Evolutionary conservation across 202 grass and related monocot genomes (phyloP).

Genomic region (Bolboschoenoplectus hybrid): DNA sequence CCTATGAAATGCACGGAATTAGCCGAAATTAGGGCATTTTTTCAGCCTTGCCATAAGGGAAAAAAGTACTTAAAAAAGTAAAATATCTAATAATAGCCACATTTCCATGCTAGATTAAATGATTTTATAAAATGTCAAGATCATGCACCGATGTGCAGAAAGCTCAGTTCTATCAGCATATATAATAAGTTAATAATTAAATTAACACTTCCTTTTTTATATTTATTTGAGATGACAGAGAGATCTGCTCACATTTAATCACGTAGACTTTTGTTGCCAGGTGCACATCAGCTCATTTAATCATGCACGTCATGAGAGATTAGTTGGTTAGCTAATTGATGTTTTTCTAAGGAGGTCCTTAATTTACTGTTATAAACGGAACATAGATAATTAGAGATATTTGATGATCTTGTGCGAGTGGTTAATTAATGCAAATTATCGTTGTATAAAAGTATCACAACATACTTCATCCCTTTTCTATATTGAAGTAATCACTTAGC

Average conservation of each 20-base stretch:
- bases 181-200: no score
- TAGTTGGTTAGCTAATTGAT: background rate
- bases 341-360: background rate
- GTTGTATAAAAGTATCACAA: no score
- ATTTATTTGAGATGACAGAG: conserved; percentile 2
- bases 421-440: no score
- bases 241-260: conserved; percentile 11
- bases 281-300: conserved; percentile 15
- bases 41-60: background rate
- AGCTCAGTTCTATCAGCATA: conserved; percentile 31
- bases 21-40: conserved; percentile 9
- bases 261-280: conserved; percentile 24
- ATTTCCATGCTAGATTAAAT: background rate
- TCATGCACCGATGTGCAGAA: conserved; percentile 25
- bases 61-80: background rate
- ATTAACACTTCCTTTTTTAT: background rate
- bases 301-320: background rate
- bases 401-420: no score
- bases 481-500: no score
- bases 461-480: no score
- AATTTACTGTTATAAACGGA: background rate
- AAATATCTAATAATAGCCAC: background rate
- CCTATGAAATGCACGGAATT: background rate
- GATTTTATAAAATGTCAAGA: conserved; percentile 9
- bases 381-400: background rate